These are phyloP conservation scores for Pulveroboletus sp. DNA, from an alignment of 768 basidiomycete species.

Conservation along the genomic window DNA sequence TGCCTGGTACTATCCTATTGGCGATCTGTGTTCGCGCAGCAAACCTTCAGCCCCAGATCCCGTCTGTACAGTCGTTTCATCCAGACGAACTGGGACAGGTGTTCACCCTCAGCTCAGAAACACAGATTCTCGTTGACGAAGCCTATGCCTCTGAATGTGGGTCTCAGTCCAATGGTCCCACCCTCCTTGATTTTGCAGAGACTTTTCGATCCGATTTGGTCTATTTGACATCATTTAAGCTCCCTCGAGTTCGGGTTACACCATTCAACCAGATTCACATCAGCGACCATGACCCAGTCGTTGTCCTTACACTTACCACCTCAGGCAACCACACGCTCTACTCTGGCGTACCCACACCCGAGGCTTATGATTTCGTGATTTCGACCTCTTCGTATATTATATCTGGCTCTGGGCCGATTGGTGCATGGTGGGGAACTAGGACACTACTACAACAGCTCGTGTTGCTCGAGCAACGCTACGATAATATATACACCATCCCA, in stretches of 20 bases:
- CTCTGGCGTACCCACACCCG: slow-evolving; percentile 34
- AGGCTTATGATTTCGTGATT: slow-evolving; percentile 38
- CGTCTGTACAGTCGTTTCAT: slow-evolving; percentile 34
- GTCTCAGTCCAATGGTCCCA: slow-evolving; percentile 23
- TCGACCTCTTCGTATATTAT: slow-evolving; percentile 28
- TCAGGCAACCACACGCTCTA: slow-evolving; percentile 29
- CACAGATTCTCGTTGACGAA: slow-evolving; percentile 36
- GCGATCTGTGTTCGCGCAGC: neutral
- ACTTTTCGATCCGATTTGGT: slow-evolving; percentile 36
- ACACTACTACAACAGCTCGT: slow-evolving; percentile 40
- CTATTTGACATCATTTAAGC: slow-evolving; percentile 26
- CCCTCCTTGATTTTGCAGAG: slow-evolving; percentile 33
- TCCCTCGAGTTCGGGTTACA: slow-evolving; percentile 21
- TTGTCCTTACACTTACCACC: slow-evolving; percentile 31
- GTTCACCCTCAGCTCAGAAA: slow-evolving; percentile 30
- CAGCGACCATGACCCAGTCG: slow-evolving; percentile 9
- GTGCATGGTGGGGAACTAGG: slow-evolving; percentile 43
- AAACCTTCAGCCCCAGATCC: slow-evolving; percentile 31
- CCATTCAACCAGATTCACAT: slow-evolving; percentile 4
- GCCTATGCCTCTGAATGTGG: slow-evolving; percentile 10
- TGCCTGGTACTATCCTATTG: neutral
- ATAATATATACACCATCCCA: slow-evolving; percentile 22
- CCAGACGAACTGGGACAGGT: slow-evolving; percentile 11
- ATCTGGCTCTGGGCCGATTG: slow-evolving; percentile 32
- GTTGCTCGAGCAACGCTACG: slow-evolving; percentile 12